phyloP scores from a whole-genome alignment of 2,329 filamentous ascomycete genomes.

The Penicillium hordei region DNA sequence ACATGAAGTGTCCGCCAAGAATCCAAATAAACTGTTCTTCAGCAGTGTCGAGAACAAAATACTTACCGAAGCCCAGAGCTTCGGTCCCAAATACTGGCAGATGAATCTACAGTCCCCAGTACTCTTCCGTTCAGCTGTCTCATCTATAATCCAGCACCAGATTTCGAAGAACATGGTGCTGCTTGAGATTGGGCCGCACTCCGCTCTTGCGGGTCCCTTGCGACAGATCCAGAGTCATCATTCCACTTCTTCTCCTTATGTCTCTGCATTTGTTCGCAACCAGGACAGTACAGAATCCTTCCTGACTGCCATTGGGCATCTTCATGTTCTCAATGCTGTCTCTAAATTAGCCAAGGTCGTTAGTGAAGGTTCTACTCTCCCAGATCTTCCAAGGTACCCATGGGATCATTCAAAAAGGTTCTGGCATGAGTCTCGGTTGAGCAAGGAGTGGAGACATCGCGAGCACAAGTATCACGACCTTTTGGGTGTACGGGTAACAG shows the following conservation, averaged over 20 bases:
- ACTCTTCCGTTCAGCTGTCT: constrained; percentile 17
- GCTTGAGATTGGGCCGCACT: constrained; percentile 39
- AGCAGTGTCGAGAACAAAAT: constrained; percentile 13
- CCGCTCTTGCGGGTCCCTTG: constrained; percentile 36
- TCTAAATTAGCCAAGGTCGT: background rate
- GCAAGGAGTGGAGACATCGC: constrained; percentile 20
- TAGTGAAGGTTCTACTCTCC: constrained; percentile 4
- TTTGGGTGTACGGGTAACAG: constrained; percentile 27
- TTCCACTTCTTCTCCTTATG: constrained; percentile 1
- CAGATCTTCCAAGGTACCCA: constrained; percentile 29
- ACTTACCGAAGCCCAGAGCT: background rate
- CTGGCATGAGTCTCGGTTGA: constrained; percentile 27
- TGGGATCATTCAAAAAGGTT: constrained; percentile 25
- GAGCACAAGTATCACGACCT: constrained; percentile 24
- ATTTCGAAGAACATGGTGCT: constrained; percentile 17
- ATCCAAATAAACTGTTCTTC: constrained; percentile 12
- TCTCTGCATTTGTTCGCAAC: constrained; percentile 4
- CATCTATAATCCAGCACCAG: constrained; percentile 5
- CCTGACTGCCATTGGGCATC: background rate
- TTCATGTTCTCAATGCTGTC: background rate
- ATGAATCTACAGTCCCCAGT: constrained; percentile 24
- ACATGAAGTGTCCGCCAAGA: background rate
- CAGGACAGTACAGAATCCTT: constrained; percentile 5
- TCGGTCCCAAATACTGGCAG: constrained; percentile 22
- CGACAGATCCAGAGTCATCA: constrained; percentile 14